Base-by-base conservation (phyloP, 371 early-diverging fungal genomes). In the Mucor circinelloides region DNA sequence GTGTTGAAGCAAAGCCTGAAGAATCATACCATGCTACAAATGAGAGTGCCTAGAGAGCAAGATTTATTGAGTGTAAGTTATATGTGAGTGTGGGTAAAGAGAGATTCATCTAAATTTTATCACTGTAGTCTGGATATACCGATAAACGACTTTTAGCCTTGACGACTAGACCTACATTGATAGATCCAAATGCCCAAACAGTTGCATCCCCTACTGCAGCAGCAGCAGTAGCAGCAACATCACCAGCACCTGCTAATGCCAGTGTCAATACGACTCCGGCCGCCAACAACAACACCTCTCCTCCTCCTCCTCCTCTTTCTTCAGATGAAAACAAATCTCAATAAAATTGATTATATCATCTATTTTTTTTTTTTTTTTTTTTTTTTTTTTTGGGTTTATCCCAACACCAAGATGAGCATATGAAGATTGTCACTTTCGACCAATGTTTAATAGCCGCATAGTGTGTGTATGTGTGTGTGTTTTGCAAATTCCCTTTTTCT, bases 101-200 rank as follows among this genome's bases (percentile, higher is more conserved):
- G 9, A 36, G 27, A 5, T n/a, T 2, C 36, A 17, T 56, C 13
- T 12, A 17, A 57, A 56, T 44, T 68, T 52, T 60, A 70, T 61
- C 71, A 73, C 48, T 32, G 0, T 56, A 80, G 81, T 81, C 81
- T 38, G 81, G 81, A 48, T 81, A 81, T 66, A 81, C 81, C 50
- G 81, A 81, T 67, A 74, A 76, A 30, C 81, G 81, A 48, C 65
- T 78, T 60, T 64, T 78, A 40, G 78, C 75, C 55, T 64, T 78
- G 42, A 69, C 69, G 31, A 74, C 72, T 25, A 72, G 72, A 60
- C 72, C 74, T 4, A 48, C 34, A 21, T 13, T 30, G 55, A 23
- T 38, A 5, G 50, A 50, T 36, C 25, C 63, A 23, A 27, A 46
- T 42, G 31, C 46, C 25, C 19, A 13, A 13, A 3, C 54, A 54